Base-by-base conservation (phyloP, 257 asterid species). In the Solanum medicagineum region DNA sequence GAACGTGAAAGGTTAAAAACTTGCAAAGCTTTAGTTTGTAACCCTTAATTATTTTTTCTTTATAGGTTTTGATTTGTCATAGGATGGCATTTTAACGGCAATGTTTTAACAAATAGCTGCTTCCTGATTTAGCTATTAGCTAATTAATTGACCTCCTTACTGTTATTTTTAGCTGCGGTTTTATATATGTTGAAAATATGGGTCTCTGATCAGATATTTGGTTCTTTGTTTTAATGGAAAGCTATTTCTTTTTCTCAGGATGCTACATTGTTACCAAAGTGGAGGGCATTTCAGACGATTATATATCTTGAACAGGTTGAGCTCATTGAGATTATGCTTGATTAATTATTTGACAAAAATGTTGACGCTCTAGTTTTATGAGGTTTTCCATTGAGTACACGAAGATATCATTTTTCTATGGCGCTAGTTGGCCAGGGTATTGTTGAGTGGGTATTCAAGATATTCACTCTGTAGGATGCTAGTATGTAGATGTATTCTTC, bases 231-330 rank as follows among this genome's bases (percentile, higher is more conserved):
- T 32, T 68, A 36, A 71, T 53, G 36, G 20, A 17, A 60, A 55
- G 9, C 44, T 63, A 24, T 85, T 87, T 85, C 26, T 79, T 85
- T 73, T 75, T 70, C 87, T 86, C 88, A 96, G 99, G 97, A 92
- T 90, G 97, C 98, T 87, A 80, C 49, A 5, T 84, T 97, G 62
- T 89, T 87, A 85, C 95, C 99, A 65, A 94, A 92, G 55, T 97
- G 99, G 99, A 95, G 91, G 89, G 98, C 98, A 80, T 92, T 95
- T 89, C 96, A 91, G 91, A 94, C 99, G 4, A 75, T 94, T 83
- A 94, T 97, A 91, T 97, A 92, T 92, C 98, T 95, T 71, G 96
- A 91, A 85, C 88, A 85, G 93, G 99, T 95, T 73, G 84, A 60
- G 15, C 26, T 26, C 47, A 74, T 22, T 13, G 59, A 47, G 13